These are phyloP conservation scores for Exutisphaerella laricina DNA, from an alignment of 2,329 filamentous ascomycete species.

Conservation along the genomic window DNA sequence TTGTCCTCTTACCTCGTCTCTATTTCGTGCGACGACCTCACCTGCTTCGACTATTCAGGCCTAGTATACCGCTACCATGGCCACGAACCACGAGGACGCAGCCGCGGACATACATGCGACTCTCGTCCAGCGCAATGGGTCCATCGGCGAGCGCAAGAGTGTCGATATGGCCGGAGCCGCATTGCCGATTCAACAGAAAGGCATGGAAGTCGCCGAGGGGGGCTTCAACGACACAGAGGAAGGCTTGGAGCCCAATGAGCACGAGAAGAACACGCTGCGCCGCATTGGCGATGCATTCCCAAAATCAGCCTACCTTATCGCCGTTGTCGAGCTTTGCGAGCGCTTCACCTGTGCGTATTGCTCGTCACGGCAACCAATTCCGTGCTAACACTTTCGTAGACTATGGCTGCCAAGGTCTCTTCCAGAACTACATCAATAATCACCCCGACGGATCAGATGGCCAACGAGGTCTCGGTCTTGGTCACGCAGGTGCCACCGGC, in stretches of 20 bases:
- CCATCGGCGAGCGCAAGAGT: constrained; percentile 14
- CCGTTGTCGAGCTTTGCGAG: constrained; percentile 47
- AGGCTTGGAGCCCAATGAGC: constrained; percentile 38
- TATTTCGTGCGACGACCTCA: constrained; percentile 1
- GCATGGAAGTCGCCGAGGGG: constrained; percentile 5
- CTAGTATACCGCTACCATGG: constrained; percentile 13
- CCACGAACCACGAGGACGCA: constrained; percentile 26
- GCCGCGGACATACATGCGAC: constrained; percentile 28
- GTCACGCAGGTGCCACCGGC: constrained; percentile 38
- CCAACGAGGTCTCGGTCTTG: constrained; percentile 37
- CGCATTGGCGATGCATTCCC: constrained; percentile 45
- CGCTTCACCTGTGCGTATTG: constrained; percentile 38
- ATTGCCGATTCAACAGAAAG: constrained; percentile 16
- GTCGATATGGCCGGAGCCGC: constrained; percentile 22
- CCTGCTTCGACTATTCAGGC: not conserved
- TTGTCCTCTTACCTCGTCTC: constrained; percentile 1
- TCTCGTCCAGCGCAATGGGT: constrained; percentile 21
- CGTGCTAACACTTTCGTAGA: constrained; percentile 4
- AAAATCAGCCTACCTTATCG: constrained; percentile 44
- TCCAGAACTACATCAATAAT: constrained; percentile 48
- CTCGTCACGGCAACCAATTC: not conserved
- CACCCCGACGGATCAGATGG: constrained; percentile 35
- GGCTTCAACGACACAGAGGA: constrained; percentile 25
- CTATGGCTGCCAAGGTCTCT: constrained; percentile 40
- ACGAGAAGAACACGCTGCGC: constrained; percentile 40